Evolutionary conservation across 2,329 filamentous ascomycete species (phyloP).

Genomic region (Alternaria sp.): DNA sequence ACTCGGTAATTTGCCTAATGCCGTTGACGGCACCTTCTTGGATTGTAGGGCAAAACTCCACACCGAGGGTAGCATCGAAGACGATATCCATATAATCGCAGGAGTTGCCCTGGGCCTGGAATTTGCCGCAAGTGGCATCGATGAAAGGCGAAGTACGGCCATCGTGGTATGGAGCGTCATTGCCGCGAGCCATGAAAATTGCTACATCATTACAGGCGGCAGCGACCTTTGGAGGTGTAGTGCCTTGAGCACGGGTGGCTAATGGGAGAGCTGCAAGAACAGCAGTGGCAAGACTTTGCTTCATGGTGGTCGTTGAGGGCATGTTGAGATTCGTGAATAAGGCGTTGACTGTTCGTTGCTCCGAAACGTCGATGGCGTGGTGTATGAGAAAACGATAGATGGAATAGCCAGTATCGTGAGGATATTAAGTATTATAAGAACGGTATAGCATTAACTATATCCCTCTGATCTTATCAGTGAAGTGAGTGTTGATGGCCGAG

Average conservation of each 20-base stretch:
- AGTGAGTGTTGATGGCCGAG: slow-evolving; percentile 11
- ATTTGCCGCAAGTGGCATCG: slow-evolving; percentile 11
- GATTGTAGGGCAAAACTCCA: slow-evolving; percentile 11
- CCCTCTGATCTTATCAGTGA: slow-evolving; percentile 2
- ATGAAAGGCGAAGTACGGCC: slow-evolving; percentile 13
- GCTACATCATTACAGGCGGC: slow-evolving; percentile 15
- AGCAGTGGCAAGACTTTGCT: slow-evolving; percentile 15
- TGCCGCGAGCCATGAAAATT: slow-evolving; percentile 17
- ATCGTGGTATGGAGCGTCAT: slow-evolving; percentile 15
- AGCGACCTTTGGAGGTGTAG: slow-evolving; percentile 11
- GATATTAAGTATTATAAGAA: slow-evolving; percentile 8
- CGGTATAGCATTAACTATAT: slow-evolving; percentile 6
- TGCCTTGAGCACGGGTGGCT: slow-evolving; percentile 8
- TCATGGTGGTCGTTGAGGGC: slow-evolving; percentile 7
- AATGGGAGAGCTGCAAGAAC: slow-evolving; percentile 14
- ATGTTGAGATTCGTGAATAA: slow-evolving; percentile 2
- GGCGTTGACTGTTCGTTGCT: not conserved
- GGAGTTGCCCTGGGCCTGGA: slow-evolving; percentile 12
- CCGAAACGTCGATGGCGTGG: not conserved
- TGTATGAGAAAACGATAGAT: slow-evolving; percentile 3
- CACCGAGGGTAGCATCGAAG: slow-evolving; percentile 14
- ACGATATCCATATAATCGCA: slow-evolving; percentile 16
- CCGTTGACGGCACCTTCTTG: slow-evolving; percentile 14
- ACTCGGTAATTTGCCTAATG: slow-evolving; percentile 16
- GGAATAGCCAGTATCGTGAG: slow-evolving; percentile 1